Conservation (phyloP, 164 flowering plant genomes). For the Vitis cinerea region DNA sequence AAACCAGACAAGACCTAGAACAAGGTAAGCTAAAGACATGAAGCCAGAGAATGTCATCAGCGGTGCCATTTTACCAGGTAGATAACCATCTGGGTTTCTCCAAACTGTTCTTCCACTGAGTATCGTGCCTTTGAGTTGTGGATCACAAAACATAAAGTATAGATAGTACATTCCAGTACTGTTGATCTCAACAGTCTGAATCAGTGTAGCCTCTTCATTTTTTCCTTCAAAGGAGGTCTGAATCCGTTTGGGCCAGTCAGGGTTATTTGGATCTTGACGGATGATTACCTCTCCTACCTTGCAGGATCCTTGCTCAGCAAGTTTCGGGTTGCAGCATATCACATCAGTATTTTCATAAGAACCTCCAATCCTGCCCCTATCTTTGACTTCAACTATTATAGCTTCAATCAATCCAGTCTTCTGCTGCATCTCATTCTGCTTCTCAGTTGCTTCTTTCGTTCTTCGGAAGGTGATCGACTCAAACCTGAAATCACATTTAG, state of each 20-base stretch:
- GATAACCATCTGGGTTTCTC: slow-evolving; percentile 85
- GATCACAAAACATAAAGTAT: slow-evolving; percentile 82
- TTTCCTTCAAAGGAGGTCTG: slow-evolving; percentile 62
- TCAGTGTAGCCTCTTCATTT: slow-evolving; percentile 48
- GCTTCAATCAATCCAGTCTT: slow-evolving; percentile 82
- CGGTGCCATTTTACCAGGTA: slow-evolving; percentile 90
- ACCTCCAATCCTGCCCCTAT: slow-evolving; percentile 76
- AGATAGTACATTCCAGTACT: slow-evolving; percentile 86
- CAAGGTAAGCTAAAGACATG: slow-evolving; percentile 80
- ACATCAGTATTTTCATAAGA: slow-evolving; percentile 43
- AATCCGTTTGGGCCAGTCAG: slow-evolving; percentile 59
- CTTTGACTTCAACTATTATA: slow-evolving; percentile 71
- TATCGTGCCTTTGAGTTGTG: slow-evolving; percentile 55
- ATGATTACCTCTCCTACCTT: slow-evolving; percentile 75
- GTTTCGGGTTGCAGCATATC: slow-evolving; percentile 67
- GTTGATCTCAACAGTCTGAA: slow-evolving; percentile 47
- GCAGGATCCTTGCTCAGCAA: slow-evolving; percentile 52
- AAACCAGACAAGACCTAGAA: slow-evolving; percentile 84
- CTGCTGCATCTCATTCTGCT: slow-evolving; percentile 57
- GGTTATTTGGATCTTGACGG: slow-evolving; percentile 41
- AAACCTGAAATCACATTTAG: slow-evolving; percentile 47
- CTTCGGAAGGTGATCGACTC: slow-evolving; percentile 66
- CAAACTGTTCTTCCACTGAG: slow-evolving; percentile 78
- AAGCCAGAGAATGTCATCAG: slow-evolving; percentile 79
- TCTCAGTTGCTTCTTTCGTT: slow-evolving; percentile 52